Conservation (phyloP, 176 grass and related monocot genomes). For the Poa annua region DNA sequence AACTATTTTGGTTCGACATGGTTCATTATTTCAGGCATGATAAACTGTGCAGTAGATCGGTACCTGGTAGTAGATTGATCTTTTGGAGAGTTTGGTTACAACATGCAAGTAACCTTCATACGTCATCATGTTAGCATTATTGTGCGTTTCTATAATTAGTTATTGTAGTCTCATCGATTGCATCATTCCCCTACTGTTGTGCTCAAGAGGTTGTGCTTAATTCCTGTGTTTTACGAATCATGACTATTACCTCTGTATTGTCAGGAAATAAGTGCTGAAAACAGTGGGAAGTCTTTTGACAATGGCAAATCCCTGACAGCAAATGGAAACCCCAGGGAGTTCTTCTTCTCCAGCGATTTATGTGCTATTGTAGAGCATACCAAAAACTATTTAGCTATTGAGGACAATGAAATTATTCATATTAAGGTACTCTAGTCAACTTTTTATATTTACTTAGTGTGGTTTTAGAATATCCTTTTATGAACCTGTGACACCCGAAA, state of each 20-base stretch:
- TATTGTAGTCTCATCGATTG: background rate
- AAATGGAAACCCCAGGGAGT: constrained; percentile 79
- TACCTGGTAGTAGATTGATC: background rate
- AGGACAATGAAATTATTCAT: constrained; percentile 93
- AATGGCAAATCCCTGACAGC: constrained; percentile 81
- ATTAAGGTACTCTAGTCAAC: constrained; percentile 65
- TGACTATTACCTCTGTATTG: constrained; percentile 1
- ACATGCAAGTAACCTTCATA: background rate
- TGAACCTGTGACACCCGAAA: too few species aligned
- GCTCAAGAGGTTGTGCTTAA: background rate
- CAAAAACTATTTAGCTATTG: constrained; percentile 82
- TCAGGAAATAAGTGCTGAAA: constrained; percentile 76
- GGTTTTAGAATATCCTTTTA: background rate
- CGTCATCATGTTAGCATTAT: background rate
- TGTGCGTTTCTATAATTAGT: background rate
- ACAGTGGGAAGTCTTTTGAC: constrained; percentile 61
- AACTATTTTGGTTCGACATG: constrained; percentile 1
- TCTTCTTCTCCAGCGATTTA: constrained; percentile 94
- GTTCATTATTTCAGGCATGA: constrained; percentile 1
- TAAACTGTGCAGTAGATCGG: constrained; percentile 5
- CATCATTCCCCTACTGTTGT: background rate
- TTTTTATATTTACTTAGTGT: background rate
- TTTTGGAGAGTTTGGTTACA: background rate
- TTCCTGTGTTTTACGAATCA: background rate
- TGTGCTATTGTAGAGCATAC: constrained; percentile 98